Conservation (phyloP, 2,329 filamentous ascomycete species). For the Fusarium floridanum region DNA sequence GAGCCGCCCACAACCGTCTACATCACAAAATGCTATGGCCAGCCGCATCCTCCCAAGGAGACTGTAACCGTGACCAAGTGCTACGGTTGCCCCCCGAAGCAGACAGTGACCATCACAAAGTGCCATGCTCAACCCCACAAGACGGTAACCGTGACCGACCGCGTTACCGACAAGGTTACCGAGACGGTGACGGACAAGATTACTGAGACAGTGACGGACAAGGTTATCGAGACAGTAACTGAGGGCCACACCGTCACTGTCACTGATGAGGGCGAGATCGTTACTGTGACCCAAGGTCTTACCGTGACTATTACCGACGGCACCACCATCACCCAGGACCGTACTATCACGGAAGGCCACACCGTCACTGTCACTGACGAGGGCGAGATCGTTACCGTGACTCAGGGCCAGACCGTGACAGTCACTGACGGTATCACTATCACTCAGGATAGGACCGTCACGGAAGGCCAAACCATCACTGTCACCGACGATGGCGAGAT, state of each 20-base stretch:
- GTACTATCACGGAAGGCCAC: background rate
- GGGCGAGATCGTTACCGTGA: too few relatives aligned
- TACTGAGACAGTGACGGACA: background rate
- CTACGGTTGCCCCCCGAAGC: background rate
- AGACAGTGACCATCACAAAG: background rate
- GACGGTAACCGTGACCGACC: background rate
- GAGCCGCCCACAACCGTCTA: background rate
- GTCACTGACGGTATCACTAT: conserved; percentile 14
- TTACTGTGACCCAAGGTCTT: conserved; percentile 8
- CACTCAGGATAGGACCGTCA: background rate
- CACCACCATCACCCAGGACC: conserved; percentile 8
- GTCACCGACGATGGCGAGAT: background rate
- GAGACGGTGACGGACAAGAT: background rate
- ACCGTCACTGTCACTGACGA: background rate
- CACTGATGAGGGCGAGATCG: background rate
- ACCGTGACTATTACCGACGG: conserved; percentile 19
- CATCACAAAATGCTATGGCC: background rate
- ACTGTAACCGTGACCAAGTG: background rate
- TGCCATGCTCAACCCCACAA: background rate
- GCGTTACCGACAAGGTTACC: background rate
- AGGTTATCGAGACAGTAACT: background rate
- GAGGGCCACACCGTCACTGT: background rate
- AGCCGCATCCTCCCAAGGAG: background rate
- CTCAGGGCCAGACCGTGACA: conserved; percentile 13
- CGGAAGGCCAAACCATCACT: background rate